Base-by-base conservation (phyloP, 768 basidiomycete species). In the Collybiopsis luxurians region DNA sequence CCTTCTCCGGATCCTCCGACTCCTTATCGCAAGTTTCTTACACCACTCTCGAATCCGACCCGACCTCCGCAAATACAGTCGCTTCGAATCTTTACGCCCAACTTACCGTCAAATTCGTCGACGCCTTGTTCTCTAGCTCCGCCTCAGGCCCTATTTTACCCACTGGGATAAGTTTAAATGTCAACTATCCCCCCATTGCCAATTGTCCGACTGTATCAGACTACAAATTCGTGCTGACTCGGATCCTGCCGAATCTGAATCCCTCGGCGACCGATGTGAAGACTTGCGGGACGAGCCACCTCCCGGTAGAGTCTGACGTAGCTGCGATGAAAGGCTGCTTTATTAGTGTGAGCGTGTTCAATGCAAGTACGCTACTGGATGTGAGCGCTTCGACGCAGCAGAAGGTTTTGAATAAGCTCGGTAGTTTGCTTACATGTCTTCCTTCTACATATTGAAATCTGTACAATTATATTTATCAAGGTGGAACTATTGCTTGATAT, bases 311-410 rank as follows among this genome's bases (percentile, higher is more conserved):
- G 67, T 67, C 68, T 23, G 69, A 66, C 4, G 75, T 76, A 3
- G 68, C 79, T 13, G 61, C 40, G 19, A 64, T 50, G 17, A 53
- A 59, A 6, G 76, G 79, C 4, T 81, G 80, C 60, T 75, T 74
- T 59, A 75, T 71, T 4, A 78, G 75, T 34, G 79, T 83, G 38
- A 78, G 75, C 58, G 76, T 78, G 15, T 73, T 79, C 56, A 69
- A 77, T 57, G 78, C 75, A 31, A 68, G 60, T 15, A 76, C 69
- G 9, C 79, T 80, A 67, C 56, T 60, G 21, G 79, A 81, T 64
- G 78, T 76, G 26, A 61, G 64, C 53, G 76, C 76, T n/a, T 63
- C 59, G 19, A 69, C 68, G n/a, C 80, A 82, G 57, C 68, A 48
- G 44, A 61, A 64, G 13, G 79, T 80, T 2, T 61, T 76, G 57